Evolutionary conservation across 2,329 filamentous ascomycete genomes (phyloP), one percentile per base, ranked within the genome.

Genomic region (Herpotrichia juniperi): DNA sequence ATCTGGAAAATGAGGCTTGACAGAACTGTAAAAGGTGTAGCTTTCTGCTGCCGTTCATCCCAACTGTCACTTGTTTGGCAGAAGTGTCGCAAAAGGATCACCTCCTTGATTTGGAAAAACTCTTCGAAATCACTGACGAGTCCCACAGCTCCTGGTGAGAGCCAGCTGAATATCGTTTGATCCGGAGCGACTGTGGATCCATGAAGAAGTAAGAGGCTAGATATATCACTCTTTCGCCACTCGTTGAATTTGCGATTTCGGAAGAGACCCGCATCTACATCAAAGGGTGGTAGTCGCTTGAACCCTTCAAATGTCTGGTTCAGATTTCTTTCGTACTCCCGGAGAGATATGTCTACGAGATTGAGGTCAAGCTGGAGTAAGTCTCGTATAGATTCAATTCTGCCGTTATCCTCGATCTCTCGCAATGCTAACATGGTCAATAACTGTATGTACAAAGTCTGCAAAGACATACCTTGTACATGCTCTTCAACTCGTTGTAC

Each of bases 1-100:
- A 49, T n/a, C 22, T 49, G 46, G 28, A 19, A 43, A 17, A 49
- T 21, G 4, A 49, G 5, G 12, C 25, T 43, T 11, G 46, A 49
- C 24, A 43, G 11, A 12, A 49, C 21, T 4, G 17, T 17, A 25
- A 6, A 9, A 12, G 19, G 39, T 7, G 35, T 17, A 22, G 34
- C 22, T 35, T 49, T 43, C 3, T 24, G 11, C 16, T 11, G 12
- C n/a, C 10, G 14, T 4, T 11, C 21, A 6, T 9, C 26, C 11
- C 7, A 6, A 10, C 19, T n/a, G 24, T 49, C 46, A 11, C 4
- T 10, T 4, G n/a, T 22, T 34, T 26, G 40, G 39, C 39, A 31
- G 19, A 43, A 32, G 16, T 49, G 28, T 6, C 43, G n/a, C 7
- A 43, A 11, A 6, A 42, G 10, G 7, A n/a, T n/a, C n/a, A n/a